Evolutionary conservation across 2,329 filamentous ascomycete species (phyloP), one percentile per base, ranked within the genome.

Genomic region (Malbranchea zuffiana): DNA sequence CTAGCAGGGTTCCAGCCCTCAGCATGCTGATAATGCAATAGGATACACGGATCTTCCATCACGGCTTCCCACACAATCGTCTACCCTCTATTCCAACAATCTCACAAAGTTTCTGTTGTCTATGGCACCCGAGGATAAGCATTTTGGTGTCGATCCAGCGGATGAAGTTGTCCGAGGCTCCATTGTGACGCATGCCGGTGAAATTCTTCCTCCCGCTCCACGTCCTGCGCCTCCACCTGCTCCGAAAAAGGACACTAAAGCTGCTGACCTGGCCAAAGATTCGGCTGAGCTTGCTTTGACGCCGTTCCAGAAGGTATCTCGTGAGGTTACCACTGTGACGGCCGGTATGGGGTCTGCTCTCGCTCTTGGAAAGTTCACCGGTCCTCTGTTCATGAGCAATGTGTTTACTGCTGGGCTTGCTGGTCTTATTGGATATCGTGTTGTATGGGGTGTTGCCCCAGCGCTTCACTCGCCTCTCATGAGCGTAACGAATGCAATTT

Each of bases 401-500:
- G 75, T 79, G 31, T 88, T 93, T 53, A 87, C 82, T 0, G 90
- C 90, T 57, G 78, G 80, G 11, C 66, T 94, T 30, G 83, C 86
- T 32, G 82, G 83, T 49, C 65, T 94, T 18, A 85, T 93, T 45
- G 86, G 85, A 5, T 93, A 94, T 53, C 75, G 85, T 32, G 83
- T 83, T 4, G 82, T 93, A 16, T 93, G 85, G 85, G 84, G 84
- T 36, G 85, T 93, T 8, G 66, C 69, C 0, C 85, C 85, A 5
- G 83, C 85, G 23, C 68, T 94, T 4, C 86, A 93, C 57, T 88
- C 82, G 2, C 86, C 85, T 1, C 65, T 94, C 4, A 93, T 94
- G 86, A 87, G 81, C 48, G 85, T 92, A 23, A 93, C 86, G 5
- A 93, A 94, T 55, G 86, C 86, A 18, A 93, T 93, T 49, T 90